Conservation (phyloP, 2,329 filamentous ascomycete genomes). For the Diaporthe sp. region DNA sequence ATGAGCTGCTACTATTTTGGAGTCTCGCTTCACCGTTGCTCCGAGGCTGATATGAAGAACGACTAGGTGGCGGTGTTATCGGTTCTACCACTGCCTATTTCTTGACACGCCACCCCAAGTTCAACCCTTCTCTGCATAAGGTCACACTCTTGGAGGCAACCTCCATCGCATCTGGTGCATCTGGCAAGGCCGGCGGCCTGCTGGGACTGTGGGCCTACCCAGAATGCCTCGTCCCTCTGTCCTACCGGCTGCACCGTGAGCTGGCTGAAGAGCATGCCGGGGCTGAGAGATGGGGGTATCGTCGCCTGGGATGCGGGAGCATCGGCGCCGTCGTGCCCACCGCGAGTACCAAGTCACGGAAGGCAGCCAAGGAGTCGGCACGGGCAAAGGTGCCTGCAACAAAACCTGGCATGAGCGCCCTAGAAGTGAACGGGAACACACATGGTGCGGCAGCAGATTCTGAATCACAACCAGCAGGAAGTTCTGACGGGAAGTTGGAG, state of each 20-base stretch:
- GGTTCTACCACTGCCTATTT: conserved; percentile 93
- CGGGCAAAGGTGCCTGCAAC: conserved; percentile 29
- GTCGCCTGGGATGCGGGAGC: conserved; percentile 78
- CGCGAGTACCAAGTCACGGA: conserved; percentile 46
- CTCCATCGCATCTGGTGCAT: conserved; percentile 88
- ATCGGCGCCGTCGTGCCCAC: conserved; percentile 50
- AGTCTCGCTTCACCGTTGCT: background rate
- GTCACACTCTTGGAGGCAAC: conserved; percentile 91
- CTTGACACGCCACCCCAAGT: conserved; percentile 85
- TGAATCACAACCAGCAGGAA: background rate
- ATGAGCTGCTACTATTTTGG: background rate
- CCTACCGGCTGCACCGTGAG: conserved; percentile 84
- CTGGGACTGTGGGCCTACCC: conserved; percentile 95
- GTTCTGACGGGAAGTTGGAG: background rate
- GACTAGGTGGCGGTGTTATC: conserved; percentile 87
- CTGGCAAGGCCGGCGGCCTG: conserved; percentile 92
- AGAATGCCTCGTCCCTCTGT: conserved; percentile 82
- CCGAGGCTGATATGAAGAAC: conserved; percentile 3
- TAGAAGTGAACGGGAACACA: conserved; percentile 10
- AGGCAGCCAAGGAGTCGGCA: conserved; percentile 46
- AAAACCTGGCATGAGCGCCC: conserved; percentile 23
- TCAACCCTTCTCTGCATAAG: conserved; percentile 77
- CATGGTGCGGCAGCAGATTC: conserved; percentile 14
- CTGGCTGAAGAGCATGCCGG: conserved; percentile 88
- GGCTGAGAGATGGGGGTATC: conserved; percentile 85